Conservation (phyloP, 2,329 filamentous ascomycete species). For the Tolypocladium paradoxum region DNA sequence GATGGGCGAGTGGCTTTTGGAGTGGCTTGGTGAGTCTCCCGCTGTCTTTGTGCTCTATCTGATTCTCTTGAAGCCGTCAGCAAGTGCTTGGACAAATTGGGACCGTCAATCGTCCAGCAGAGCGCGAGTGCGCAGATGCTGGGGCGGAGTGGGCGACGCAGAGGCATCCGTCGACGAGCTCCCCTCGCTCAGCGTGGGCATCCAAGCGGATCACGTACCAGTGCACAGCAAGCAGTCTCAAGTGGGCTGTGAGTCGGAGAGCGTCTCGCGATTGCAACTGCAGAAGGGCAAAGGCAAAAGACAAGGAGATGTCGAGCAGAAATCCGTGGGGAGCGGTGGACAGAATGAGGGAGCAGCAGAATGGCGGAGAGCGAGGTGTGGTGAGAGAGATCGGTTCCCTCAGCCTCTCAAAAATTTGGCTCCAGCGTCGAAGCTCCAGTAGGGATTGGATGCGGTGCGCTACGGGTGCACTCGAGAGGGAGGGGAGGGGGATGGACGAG, state of each 20-base stretch:
- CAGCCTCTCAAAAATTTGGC: constrained; percentile 12
- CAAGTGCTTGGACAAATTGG: constrained; percentile 1
- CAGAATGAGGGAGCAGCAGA: constrained; percentile 1
- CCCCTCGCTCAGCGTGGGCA: background rate
- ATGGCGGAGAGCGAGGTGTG: constrained; percentile 5
- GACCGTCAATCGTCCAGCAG: background rate
- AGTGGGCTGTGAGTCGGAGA: constrained; percentile 1
- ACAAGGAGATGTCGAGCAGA: background rate
- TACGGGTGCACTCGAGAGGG: constrained; percentile 4
- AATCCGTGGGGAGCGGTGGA: constrained; percentile 1
- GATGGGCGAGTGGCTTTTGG: constrained; percentile 8
- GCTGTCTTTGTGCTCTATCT: constrained; percentile 2
- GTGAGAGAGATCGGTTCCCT: constrained; percentile 2
- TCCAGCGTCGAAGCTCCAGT: constrained; percentile 9
- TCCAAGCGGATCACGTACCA: constrained; percentile 4
- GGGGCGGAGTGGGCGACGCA: background rate
- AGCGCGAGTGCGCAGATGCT: background rate
- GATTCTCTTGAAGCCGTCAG: constrained; percentile 2
- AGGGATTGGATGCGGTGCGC: background rate
- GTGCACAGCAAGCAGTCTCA: constrained; percentile 6
- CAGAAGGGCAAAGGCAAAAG: background rate
- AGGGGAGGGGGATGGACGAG: constrained; percentile 1
- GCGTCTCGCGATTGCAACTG: constrained; percentile 3
- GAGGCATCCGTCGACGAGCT: background rate
- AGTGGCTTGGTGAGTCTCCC: background rate